These are phyloP conservation scores for Nymphaea colorata DNA, from an alignment of 164 flowering plant species.

Conservation along the genomic window DNA sequence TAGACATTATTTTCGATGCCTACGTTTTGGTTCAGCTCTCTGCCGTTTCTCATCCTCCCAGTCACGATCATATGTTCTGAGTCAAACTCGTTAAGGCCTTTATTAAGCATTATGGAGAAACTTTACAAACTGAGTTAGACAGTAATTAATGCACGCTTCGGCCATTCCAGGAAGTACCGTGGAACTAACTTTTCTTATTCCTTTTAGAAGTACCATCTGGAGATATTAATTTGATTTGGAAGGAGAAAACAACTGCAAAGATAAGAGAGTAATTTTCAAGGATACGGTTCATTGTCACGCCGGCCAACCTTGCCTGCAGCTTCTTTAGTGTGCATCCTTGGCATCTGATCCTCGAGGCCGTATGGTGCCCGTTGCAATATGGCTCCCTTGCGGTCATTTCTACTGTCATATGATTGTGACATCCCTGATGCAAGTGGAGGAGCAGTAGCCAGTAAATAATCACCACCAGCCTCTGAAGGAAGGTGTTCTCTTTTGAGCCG, in stretches of 20 bases:
- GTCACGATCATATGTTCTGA: constrained; percentile 78
- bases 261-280: constrained; percentile 16
- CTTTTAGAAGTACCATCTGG: too few species aligned
- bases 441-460: constrained; percentile 50
- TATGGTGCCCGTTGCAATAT: constrained; percentile 55
- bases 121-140: too few species aligned
- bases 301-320: constrained; percentile 51
- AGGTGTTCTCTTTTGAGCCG: constrained; percentile 79
- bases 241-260: too few species aligned
- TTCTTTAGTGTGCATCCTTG: constrained; percentile 73
- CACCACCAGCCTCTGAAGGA: constrained; percentile 41
- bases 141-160: too few species aligned
- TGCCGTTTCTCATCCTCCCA: constrained; percentile 98
- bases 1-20: constrained; percentile 55
- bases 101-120: too few species aligned
- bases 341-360: constrained; percentile 48
- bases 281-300: constrained; percentile 91
- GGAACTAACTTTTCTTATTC: too few species aligned
- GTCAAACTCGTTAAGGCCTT: constrained; percentile 28
- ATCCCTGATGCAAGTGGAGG: constrained; percentile 38
- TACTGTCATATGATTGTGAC: constrained; percentile 62
- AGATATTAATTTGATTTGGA: too few species aligned
- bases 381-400: constrained; percentile 75
- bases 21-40: constrained; percentile 80
- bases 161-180: too few species aligned